phyloP scores from a whole-genome alignment of 2,329 filamentous ascomycete genomes.

The Xylariales sp. region DNA sequence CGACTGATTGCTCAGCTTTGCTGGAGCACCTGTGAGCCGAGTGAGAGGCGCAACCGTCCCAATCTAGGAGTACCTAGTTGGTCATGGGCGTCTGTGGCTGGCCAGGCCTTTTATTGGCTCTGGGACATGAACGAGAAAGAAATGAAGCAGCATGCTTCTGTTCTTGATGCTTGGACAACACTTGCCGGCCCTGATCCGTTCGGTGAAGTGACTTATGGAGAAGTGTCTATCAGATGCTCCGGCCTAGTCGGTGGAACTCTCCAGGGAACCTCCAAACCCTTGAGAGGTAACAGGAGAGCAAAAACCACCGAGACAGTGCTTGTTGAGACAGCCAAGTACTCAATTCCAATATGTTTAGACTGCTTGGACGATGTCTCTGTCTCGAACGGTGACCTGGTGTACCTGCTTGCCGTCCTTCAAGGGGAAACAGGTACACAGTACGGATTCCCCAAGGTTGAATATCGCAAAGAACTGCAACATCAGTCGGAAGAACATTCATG shows the following conservation, averaged over 20 bases:
- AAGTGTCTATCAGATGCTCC: neutral
- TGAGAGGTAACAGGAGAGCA: neutral
- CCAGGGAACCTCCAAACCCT: neutral
- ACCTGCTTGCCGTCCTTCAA: neutral
- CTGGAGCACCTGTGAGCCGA: neutral
- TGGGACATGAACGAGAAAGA: neutral
- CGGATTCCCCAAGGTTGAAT: neutral
- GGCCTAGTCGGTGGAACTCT: neutral
- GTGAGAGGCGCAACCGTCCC: neutral
- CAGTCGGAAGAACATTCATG: neutral
- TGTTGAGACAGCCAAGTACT: neutral
- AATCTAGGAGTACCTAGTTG: neutral
- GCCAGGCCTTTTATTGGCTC: neutral
- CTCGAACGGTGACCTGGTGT: neutral
- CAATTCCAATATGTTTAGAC: neutral
- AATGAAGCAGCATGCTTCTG: neutral
- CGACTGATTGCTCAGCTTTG: neutral
- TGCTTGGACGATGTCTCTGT: neutral
- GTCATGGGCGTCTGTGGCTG: constrained; percentile 4
- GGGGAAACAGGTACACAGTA: neutral
- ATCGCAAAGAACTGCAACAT: neutral
- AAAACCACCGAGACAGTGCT: neutral
- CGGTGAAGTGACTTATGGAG: neutral
- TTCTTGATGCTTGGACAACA: neutral
- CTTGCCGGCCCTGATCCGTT: neutral